Base-by-base conservation (phyloP, 1,284 basidiomycete species). In the Pseudozyma hubeiensis region DNA sequence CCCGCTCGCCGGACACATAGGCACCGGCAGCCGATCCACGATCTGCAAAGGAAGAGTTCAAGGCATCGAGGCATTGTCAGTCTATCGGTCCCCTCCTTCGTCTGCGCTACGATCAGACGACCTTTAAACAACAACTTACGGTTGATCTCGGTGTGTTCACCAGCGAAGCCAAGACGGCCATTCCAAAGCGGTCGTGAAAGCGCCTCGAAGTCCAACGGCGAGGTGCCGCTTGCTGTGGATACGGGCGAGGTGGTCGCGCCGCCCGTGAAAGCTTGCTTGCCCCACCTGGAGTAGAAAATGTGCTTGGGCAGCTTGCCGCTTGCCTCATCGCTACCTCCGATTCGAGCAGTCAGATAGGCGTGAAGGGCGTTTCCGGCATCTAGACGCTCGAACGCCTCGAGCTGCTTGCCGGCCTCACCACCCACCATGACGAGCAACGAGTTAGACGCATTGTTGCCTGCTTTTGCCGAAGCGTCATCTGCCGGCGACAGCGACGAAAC, bases 91-190 rank as follows among this genome's bases (percentile, higher is more conserved):
- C 34, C 17, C 24, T 49, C 3, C 34, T 39, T 30, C 37, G 17
- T 39, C 5, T 40, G 29, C 40, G 35, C 10, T 5, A 37, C 14
- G 10, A 37, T 37, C 35, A 14, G 24, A 19, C 17, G 7, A 43
- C 14, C 14, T 11, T 9, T 16, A 10, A 19, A 24, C 16, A 24
- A 24, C 24, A 51, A 70, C 67, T 61, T 64, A 60, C 86, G 85
- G 47, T 88, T 85, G 66, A 87, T 78, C 59, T 87, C 87, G 4
- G 87, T 88, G 58, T 87, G 87, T 79, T 88, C 88, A 11, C 88
- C 88, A 14, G 87, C 87, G 39, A 87, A 88, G 0, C 87, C 86
- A 1, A 88, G 80, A 4, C 75, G 67, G 0, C 87, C 87, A 4
- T 72, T 82, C 86, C 87, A 88, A 4, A 85, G 75, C 1, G 86